Evolutionary conservation across 345 rosid genomes (phyloP).

Genomic region (Gossypium raimondii): DNA sequence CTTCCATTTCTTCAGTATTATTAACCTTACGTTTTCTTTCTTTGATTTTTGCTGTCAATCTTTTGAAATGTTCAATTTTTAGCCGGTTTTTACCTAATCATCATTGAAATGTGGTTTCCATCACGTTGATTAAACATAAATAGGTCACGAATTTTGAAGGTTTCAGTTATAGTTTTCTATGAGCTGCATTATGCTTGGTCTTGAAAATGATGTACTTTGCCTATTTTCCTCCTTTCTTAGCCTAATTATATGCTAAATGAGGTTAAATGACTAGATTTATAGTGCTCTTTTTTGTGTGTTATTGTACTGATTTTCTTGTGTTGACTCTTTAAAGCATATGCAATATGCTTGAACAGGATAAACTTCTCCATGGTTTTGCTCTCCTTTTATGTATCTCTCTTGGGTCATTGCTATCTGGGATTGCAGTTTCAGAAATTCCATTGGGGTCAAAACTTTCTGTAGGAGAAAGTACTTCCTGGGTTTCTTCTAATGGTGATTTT

Average conservation of each 20-base stretch:
- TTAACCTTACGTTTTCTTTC: slow-evolving; percentile 14
- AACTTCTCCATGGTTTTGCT: slow-evolving; percentile 17
- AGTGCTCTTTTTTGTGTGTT: not conserved
- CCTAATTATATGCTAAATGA: slow-evolving; percentile 10
- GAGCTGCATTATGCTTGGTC: slow-evolving; percentile 21
- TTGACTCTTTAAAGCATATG: slow-evolving; percentile 23
- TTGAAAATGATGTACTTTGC: slow-evolving; percentile 17
- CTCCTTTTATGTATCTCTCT: slow-evolving; percentile 36
- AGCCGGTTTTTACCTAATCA: slow-evolving; percentile 23
- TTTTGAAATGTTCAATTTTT: slow-evolving; percentile 15
- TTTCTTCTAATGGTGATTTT: slow-evolving; percentile 60
- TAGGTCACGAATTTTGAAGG: not conserved
- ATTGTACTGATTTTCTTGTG: slow-evolving; percentile 5
- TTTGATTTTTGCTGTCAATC: slow-evolving; percentile 15
- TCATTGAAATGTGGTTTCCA: slow-evolving; percentile 26
- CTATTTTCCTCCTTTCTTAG: not conserved
- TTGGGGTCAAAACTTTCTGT: slow-evolving; percentile 59
- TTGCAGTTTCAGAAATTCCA: slow-evolving; percentile 46
- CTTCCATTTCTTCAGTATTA: slow-evolving; percentile 8
- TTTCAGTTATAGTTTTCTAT: slow-evolving; percentile 8
- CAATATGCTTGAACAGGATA: slow-evolving; percentile 34
- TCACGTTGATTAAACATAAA: slow-evolving; percentile 12
- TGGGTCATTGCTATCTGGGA: slow-evolving; percentile 31
- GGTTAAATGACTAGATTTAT: slow-evolving; percentile 1
- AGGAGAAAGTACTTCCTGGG: slow-evolving; percentile 52